Evolutionary conservation across 805 yeast genomes (phyloP).

Genomic region (Candida stauntonica): DNA sequence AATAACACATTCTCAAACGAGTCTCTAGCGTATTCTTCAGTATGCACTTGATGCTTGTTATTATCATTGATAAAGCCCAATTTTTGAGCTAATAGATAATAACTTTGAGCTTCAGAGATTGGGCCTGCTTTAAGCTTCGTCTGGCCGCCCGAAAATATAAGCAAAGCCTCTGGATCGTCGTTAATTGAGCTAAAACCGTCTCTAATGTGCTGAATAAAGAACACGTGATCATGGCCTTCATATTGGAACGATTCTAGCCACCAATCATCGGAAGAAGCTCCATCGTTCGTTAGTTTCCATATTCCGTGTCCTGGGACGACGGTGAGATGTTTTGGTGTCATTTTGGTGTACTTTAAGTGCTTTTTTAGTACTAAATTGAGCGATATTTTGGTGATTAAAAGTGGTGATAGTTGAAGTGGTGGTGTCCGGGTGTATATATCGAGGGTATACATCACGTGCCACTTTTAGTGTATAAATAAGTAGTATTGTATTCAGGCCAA

Average conservation of each 20-base stretch:
- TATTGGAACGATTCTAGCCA: slow-evolving; percentile 58
- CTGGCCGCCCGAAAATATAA: slow-evolving; percentile 62
- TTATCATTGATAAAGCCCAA: slow-evolving; percentile 20
- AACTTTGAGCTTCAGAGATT: slow-evolving; percentile 59
- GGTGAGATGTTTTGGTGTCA: slow-evolving; percentile 29
- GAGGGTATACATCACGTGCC: no score
- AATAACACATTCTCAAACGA: slow-evolving; percentile 74
- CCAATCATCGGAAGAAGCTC: slow-evolving; percentile 56
- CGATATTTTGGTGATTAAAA: no score
- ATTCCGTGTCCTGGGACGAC: slow-evolving; percentile 63
- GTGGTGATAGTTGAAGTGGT: no score
- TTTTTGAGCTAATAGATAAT: slow-evolving; percentile 40
- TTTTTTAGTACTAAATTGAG: no score
- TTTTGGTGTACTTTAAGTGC: slow-evolving; percentile 1
- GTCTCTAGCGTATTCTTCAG: slow-evolving; percentile 75
- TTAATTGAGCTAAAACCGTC: slow-evolving; percentile 37
- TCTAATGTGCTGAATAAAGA: slow-evolving; percentile 59
- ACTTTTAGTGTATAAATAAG: no score
- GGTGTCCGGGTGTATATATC: no score
- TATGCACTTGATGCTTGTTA: slow-evolving; percentile 29
- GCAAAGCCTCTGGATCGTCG: slow-evolving; percentile 31
- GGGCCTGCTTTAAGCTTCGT: slow-evolving; percentile 55
- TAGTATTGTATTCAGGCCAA: no score
- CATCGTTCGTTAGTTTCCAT: slow-evolving; percentile 47
- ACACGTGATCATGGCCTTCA: slow-evolving; percentile 64